Evolutionary conservation across 257 asterid species (phyloP).

Genomic region (Fraxinus cuspidata): DNA sequence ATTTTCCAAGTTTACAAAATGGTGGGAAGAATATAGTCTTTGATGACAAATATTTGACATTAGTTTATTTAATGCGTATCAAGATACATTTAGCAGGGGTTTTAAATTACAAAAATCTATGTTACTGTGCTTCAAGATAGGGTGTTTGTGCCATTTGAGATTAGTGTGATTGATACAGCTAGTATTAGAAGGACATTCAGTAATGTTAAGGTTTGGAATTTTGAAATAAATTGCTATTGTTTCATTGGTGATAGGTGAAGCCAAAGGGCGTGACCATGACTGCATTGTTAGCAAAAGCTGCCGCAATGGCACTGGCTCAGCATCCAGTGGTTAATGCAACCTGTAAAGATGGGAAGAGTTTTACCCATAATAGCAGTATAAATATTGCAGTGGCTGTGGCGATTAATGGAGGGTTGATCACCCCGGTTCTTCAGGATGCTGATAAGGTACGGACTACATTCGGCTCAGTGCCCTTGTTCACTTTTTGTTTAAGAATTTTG

Average conservation of each 20-base stretch:
- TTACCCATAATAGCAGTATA: slow-evolving; percentile 64
- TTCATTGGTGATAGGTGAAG: slow-evolving; percentile 56
- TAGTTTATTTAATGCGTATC: neutral
- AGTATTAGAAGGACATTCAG: neutral
- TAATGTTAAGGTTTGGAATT: neutral
- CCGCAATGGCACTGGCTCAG: slow-evolving; percentile 81
- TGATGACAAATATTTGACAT: neutral
- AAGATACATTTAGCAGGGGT: neutral
- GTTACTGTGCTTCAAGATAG: neutral
- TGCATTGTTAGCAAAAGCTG: slow-evolving; percentile 81
- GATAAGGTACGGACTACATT: slow-evolving; percentile 55
- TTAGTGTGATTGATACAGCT: neutral
- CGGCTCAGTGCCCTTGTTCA: neutral
- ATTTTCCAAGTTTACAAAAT: neutral
- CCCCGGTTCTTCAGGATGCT: slow-evolving; percentile 89
- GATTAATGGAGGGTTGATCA: slow-evolving; percentile 77
- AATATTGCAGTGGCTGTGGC: slow-evolving; percentile 94
- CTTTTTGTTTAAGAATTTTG: neutral
- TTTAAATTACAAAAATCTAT: neutral
- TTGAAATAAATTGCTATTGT: neutral
- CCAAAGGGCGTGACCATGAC: slow-evolving; percentile 90
- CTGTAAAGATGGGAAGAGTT: slow-evolving; percentile 87
- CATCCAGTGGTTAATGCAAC: slow-evolving; percentile 84
- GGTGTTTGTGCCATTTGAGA: neutral
- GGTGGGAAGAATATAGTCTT: neutral